Evolutionary conservation across 2,329 filamentous ascomycete species (phyloP), one percentile per base, ranked within the genome.

Genomic region (Aspergillus arachidicola): DNA sequence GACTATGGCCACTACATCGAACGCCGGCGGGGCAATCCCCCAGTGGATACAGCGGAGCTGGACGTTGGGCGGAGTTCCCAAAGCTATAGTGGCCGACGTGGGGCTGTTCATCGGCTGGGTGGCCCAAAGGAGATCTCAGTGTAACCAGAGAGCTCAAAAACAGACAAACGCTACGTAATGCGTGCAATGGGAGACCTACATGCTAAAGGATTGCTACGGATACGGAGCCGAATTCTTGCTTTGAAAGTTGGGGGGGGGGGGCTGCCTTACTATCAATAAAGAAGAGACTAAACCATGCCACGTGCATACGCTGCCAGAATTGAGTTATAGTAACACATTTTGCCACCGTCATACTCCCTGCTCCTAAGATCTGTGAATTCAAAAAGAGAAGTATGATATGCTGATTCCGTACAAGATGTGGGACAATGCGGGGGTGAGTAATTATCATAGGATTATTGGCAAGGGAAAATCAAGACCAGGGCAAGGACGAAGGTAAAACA

Each of bases 41-140:
- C 67, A 68, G 62, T 77, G 75, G 72, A 64, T 79, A 63, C 76
- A 79, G 66, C 70, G 76, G 53, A 79, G 69, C 60, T 77, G 74
- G 75, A 73, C 67, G 23, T 64, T 78, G 63, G 74, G 76, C 26
- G 76, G 76, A 26, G 72, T 76, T 45, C 76, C 77, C 2, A 72
- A 70, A 46, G 76, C 77, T 30, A 72, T 79, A 57, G 75, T 77
- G 23, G 73, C 72, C 19, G 76, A 78, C 71, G 77, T 79, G 59
- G 76, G 76, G n/a, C 70, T 77, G 53, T 79, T 79, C 65, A 67
- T 79, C 51, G 65, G 64, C 26, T 79, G 77, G 77, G 69, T 64
- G 23, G 68, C 62, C 56, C 62, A 64, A 19, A 50, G 61, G n/a
- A 64, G 71, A 60, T n/a, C 48, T 51, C 48, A 51, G 19, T 12